Conservation (phyloP, 2,329 filamentous ascomycete genomes). For the Fusarium beomiforme region DNA sequence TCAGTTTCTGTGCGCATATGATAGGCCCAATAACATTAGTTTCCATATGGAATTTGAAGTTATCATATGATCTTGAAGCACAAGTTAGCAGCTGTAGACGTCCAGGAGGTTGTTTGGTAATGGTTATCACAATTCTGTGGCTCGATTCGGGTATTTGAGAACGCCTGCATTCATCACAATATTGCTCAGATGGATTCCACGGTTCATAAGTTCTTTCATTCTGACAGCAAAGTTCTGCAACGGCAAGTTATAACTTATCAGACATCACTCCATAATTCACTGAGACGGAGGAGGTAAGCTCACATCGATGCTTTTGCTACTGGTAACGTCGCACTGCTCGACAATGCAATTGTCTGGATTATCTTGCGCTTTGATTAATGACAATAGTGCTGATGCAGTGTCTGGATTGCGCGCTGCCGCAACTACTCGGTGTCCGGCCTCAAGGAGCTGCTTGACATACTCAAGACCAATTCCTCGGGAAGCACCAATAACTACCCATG, state of each 20-base stretch:
- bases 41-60: background rate
- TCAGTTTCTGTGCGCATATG: background rate
- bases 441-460: background rate
- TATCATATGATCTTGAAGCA: background rate
- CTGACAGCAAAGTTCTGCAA: background rate
- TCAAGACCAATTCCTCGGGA: background rate
- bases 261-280: fast-evolving
- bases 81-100: background rate
- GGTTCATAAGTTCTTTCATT: fast-evolving
- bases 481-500: background rate
- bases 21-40: background rate
- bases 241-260: fast-evolving
- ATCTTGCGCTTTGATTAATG: fast-evolving
- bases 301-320: background rate
- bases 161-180: background rate
- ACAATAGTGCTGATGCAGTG: fast-evolving
- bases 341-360: background rate
- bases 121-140: background rate
- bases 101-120: fast-evolving
- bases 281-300: fast-evolving
- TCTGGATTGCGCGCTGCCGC: background rate
- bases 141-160: background rate
- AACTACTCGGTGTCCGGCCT: fast-evolving
- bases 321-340: background rate
- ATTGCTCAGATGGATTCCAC: background rate